Conservation (phyloP, 495 filamentous ascomycete genomes). For the Aspergillus sclerotioniger region DNA sequence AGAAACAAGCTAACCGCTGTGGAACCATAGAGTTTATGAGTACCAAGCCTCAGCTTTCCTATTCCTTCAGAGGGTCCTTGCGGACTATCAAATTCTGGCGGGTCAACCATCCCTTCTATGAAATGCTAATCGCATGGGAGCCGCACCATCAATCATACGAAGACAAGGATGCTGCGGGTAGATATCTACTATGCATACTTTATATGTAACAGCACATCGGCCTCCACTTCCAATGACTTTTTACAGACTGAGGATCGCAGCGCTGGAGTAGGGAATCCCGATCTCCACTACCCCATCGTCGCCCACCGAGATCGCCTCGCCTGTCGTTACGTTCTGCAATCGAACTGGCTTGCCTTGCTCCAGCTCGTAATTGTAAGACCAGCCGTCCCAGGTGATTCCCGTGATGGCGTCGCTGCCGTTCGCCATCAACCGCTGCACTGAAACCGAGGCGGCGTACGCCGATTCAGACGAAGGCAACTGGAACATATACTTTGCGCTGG, state of each 20-base stretch:
- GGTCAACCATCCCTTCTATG: neutral
- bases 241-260: slow-evolving; percentile 43
- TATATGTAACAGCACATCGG: neutral
- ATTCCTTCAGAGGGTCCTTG: neutral
- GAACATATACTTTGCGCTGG: slow-evolving; percentile 45
- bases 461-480: slow-evolving; percentile 25
- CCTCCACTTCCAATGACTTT: neutral
- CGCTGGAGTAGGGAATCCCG: slow-evolving; percentile 50
- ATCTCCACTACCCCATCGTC: slow-evolving; percentile 44
- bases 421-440: slow-evolving; percentile 51
- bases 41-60: neutral
- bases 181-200: neutral
- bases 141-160: neutral
- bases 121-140: neutral
- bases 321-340: slow-evolving; percentile 55
- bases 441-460: slow-evolving; percentile 20
- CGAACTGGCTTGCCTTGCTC: slow-evolving; percentile 53
- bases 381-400: slow-evolving; percentile 61
- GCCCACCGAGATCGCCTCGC: slow-evolving; percentile 48
- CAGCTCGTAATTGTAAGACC: slow-evolving; percentile 65
- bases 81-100: neutral
- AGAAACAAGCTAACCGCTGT: neutral
- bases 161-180: neutral
- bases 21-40: neutral
- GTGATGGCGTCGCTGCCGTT: slow-evolving; percentile 64